Conservation (phyloP, 257 asterid species). For the Ballota nigra region DNA sequence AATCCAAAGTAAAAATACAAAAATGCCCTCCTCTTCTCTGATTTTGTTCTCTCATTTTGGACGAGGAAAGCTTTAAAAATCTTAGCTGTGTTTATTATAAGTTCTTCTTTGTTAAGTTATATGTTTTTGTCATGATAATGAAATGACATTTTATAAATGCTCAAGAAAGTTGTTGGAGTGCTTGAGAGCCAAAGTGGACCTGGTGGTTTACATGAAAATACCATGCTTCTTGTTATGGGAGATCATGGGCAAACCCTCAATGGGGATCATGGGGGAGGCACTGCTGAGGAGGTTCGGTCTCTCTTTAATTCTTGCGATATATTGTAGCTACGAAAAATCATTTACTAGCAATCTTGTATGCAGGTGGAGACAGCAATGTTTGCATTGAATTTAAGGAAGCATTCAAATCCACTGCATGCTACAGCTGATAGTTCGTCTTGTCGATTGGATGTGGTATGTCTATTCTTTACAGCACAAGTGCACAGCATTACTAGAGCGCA, state of each 20-base stretch:
- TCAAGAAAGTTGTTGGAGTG: slow-evolving; percentile 65
- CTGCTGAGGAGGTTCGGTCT: slow-evolving; percentile 78
- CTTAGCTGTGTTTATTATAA: not conserved
- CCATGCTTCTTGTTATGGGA: slow-evolving; percentile 98
- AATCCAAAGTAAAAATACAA: not conserved
- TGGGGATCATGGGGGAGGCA: slow-evolving; percentile 98
- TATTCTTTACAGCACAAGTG: slow-evolving; percentile 9
- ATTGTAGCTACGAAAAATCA: not conserved
- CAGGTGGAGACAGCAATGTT: slow-evolving; percentile 93
- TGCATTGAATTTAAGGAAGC: slow-evolving; percentile 70
- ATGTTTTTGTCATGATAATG: slow-evolving; percentile 17
- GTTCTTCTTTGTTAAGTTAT: not conserved
- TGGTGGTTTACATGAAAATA: slow-evolving; percentile 88
- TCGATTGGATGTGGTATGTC: slow-evolving; percentile 60
- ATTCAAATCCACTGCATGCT: slow-evolving; percentile 37
- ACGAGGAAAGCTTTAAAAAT: not conserved
- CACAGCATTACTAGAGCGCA: slow-evolving; percentile 17
- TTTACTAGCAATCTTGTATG: slow-evolving; percentile 31
- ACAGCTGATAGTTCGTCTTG: slow-evolving; percentile 53
- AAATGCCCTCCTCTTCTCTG: not conserved
- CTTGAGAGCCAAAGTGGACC: slow-evolving; percentile 78
- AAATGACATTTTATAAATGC: slow-evolving; percentile 24
- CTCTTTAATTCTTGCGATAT: slow-evolving; percentile 22
- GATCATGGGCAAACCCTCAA: slow-evolving; percentile 97
- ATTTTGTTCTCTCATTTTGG: slow-evolving; percentile 7